Conservation (phyloP, 768 basidiomycete genomes). For the Kwoniella bestiolae region DNA sequence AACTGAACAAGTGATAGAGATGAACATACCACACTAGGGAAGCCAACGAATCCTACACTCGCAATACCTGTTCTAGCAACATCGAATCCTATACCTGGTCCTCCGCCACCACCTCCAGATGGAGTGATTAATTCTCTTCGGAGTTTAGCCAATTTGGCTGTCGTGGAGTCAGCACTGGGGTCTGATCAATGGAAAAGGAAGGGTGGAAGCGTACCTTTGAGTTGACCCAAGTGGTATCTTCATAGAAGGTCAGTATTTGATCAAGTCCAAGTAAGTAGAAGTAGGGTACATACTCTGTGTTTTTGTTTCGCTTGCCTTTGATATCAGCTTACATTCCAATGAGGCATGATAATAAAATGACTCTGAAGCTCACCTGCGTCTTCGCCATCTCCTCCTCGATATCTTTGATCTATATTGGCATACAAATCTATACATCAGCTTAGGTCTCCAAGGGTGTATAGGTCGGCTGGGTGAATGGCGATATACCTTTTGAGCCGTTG, state of each 20-base stretch:
- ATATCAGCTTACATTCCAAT: constrained; percentile 8
- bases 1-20: neutral
- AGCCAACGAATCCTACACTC: constrained; percentile 82
- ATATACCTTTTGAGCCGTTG: constrained; percentile 53
- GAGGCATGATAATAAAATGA: neutral
- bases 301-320: constrained; percentile 58
- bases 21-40: constrained; percentile 58
- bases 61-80: constrained; percentile 93
- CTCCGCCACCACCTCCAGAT: constrained; percentile 75
- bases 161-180: constrained; percentile 10
- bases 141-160: constrained; percentile 94
- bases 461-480: neutral
- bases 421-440: neutral
- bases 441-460: neutral
- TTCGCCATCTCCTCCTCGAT: constrained; percentile 72
- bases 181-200: constrained; percentile 1
- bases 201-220: constrained; percentile 64
- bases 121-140: constrained; percentile 88
- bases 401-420: constrained; percentile 70
- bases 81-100: constrained; percentile 94
- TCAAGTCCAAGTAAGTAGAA: too few species aligned
- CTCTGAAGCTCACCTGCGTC: constrained; percentile 70
- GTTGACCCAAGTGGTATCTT: constrained; percentile 94
- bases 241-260: too few species aligned
- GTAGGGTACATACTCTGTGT: constrained; percentile 46